A percentile compares a stretch with the other conserved stretches of the same genome.
Conservation (phyloP, 23 red algal species). For the Gracilaria caudata region DNA sequence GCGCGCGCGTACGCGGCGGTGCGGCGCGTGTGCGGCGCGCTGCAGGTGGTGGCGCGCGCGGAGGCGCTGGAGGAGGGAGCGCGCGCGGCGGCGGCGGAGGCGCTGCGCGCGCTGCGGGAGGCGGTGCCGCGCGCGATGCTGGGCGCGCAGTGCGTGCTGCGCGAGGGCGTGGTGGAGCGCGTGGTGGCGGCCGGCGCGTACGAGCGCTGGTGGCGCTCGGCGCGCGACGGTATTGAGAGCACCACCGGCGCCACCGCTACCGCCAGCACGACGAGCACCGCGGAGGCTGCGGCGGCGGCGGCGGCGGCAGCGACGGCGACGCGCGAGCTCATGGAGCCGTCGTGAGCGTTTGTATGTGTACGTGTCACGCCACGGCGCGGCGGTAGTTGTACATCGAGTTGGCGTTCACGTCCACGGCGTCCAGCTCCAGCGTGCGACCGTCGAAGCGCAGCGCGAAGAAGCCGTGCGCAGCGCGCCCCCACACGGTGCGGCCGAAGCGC, state of each 20-base stretch:
- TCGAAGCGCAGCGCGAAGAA: slow-evolving; percentile 60
- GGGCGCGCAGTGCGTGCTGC: not conserved
- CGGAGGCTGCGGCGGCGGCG: not conserved
- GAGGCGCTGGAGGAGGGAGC: not conserved
- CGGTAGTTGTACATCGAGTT: slow-evolving; percentile 41
- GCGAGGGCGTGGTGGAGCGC: slow-evolving; percentile 23
- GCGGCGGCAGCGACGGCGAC: not conserved
- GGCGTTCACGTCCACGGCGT: slow-evolving; percentile 31
- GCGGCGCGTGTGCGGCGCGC: not conserved
- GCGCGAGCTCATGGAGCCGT: slow-evolving; percentile 6
- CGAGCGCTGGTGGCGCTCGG: slow-evolving; percentile 50
- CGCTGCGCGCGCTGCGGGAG: slow-evolving; percentile 8
- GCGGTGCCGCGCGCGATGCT: slow-evolving; percentile 6
- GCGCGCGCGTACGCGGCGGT: not conserved
- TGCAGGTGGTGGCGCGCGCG: slow-evolving; percentile 2
- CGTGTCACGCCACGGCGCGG: slow-evolving; percentile 4
- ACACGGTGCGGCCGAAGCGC: slow-evolving; percentile 25
- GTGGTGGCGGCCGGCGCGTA: slow-evolving; percentile 23
- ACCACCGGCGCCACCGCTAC: too few species aligned
- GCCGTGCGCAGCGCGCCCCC: slow-evolving; percentile 47
- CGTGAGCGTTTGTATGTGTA: not conserved
- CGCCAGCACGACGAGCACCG: not conserved
- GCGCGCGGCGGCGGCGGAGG: not conserved
- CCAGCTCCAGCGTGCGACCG: not conserved
- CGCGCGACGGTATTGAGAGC: too few species aligned